Evolutionary conservation across 768 basidiomycete genomes (phyloP).

Genomic region (Lentinula edodes): DNA sequence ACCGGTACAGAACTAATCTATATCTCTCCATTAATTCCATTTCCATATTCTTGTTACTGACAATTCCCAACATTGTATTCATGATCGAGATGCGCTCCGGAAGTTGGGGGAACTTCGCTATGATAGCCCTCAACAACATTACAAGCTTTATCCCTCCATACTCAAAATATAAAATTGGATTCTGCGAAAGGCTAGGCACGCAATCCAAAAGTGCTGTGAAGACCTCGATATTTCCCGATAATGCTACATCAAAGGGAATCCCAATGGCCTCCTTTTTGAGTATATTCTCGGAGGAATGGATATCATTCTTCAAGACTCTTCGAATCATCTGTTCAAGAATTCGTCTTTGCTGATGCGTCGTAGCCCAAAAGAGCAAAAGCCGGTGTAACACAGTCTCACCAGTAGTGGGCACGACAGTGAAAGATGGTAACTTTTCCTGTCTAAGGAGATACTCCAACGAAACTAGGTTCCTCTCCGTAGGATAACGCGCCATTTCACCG

Average conservation of each 20-base stretch:
- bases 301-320: background rate
- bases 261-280: background rate
- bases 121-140: background rate
- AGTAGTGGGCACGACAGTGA: background rate
- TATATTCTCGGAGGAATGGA: background rate
- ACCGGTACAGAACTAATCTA: background rate
- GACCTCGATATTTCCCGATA: background rate
- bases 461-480: constrained; percentile 5
- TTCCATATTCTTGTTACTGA: background rate
- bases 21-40: background rate
- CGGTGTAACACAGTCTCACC: constrained; percentile 1
- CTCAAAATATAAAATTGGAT: background rate
- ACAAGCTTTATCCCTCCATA: background rate
- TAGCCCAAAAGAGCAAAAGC: background rate
- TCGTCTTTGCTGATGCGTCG: background rate
- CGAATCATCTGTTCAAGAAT: background rate
- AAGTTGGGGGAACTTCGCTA: background rate
- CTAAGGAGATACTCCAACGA: constrained; percentile 2
- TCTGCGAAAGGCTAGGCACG: background rate
- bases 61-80: background rate
- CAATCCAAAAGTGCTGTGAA: background rate
- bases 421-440: background rate
- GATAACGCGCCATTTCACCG: constrained; percentile 3
- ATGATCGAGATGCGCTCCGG: background rate
- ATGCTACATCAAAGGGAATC: background rate